Conservation (phyloP, 1,139 yeast genomes). For the Geotrichum aggregatum region DNA sequence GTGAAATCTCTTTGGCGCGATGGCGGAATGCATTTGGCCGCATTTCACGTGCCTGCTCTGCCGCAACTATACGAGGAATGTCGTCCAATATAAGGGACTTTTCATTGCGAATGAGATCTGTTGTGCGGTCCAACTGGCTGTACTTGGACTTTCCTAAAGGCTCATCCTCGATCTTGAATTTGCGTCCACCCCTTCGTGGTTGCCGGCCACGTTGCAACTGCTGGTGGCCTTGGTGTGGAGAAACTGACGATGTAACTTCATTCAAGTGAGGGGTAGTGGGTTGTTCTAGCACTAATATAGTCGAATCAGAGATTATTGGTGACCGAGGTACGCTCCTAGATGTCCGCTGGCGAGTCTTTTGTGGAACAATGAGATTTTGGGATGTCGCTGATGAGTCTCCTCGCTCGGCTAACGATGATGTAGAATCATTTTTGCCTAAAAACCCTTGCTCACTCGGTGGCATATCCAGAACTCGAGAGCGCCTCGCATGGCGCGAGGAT, state of each 20-base stretch:
- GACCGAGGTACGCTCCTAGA: not conserved
- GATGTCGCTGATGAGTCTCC: not conserved
- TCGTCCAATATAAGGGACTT: conserved; percentile 89
- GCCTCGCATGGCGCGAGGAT: conserved; percentile 55
- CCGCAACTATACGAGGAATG: conserved; percentile 93
- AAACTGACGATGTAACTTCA: not conserved
- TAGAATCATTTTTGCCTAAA: conserved; percentile 28
- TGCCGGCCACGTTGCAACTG: conserved; percentile 1
- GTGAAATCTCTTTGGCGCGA: conserved; percentile 25
- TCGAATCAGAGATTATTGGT: conserved; percentile 5
- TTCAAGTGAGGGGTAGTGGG: not conserved
- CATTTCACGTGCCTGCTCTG: conserved; percentile 91
- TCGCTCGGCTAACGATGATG: conserved; percentile 20
- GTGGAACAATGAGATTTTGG: not conserved
- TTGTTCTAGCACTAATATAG: not conserved
- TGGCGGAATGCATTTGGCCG: conserved; percentile 24
- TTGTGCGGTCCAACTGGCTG: conserved; percentile 46
- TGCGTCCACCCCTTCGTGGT: conserved; percentile 12
- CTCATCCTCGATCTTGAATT: conserved; percentile 45
- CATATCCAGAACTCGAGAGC: conserved; percentile 49
- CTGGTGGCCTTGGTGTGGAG: not conserved
- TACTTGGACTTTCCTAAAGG: conserved; percentile 37
- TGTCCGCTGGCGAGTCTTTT: not conserved
- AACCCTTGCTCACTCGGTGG: conserved; percentile 39
- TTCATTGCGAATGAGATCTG: conserved; percentile 71